These are phyloP conservation scores for Hypericum perforatum DNA, from an alignment of 345 rosid genomes.

Conservation along the genomic window DNA sequence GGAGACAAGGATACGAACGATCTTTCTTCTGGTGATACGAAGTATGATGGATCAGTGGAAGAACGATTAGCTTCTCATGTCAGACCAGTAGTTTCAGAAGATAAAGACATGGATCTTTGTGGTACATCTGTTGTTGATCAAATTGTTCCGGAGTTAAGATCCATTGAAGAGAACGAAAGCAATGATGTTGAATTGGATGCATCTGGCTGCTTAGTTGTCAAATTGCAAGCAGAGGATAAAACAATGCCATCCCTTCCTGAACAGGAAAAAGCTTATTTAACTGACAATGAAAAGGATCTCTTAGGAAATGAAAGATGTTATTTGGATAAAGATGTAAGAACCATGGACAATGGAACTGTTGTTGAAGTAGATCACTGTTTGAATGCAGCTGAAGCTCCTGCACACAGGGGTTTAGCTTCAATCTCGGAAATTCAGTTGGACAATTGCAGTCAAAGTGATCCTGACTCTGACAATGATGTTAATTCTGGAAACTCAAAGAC, in stretches of 20 bases:
- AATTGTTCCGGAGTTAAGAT: constrained; percentile 18
- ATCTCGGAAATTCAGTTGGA: constrained; percentile 57
- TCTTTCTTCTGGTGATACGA: constrained; percentile 23
- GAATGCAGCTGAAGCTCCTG: constrained; percentile 30
- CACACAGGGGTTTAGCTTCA: constrained; percentile 31
- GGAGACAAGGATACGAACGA: constrained; percentile 23
- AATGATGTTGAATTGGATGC: constrained; percentile 31
- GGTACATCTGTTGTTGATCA: constrained; percentile 16
- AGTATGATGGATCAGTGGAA: constrained; percentile 29
- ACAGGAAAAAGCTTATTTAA: constrained; percentile 15
- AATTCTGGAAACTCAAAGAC: constrained; percentile 26
- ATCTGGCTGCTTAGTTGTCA: constrained; percentile 18
- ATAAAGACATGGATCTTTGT: constrained; percentile 21
- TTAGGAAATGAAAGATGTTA: constrained; percentile 22
- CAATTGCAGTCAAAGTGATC: constrained; percentile 25
- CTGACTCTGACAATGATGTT: constrained; percentile 30
- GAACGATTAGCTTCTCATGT: constrained; percentile 27
- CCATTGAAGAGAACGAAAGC: constrained; percentile 20
- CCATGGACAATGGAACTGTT: constrained; percentile 25
- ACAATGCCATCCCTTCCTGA: constrained; percentile 17
- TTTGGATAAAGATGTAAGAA: constrained; percentile 28
- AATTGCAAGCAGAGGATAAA: constrained; percentile 29
- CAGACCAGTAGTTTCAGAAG: constrained; percentile 25
- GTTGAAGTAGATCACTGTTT: constrained; percentile 25
- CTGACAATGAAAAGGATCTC: constrained; percentile 36